A percentile compares a stretch with the other conserved stretches of the same genome.
phyloP scores from a whole-genome alignment of 305 asterid genomes.

The Withania somnifera region DNA sequence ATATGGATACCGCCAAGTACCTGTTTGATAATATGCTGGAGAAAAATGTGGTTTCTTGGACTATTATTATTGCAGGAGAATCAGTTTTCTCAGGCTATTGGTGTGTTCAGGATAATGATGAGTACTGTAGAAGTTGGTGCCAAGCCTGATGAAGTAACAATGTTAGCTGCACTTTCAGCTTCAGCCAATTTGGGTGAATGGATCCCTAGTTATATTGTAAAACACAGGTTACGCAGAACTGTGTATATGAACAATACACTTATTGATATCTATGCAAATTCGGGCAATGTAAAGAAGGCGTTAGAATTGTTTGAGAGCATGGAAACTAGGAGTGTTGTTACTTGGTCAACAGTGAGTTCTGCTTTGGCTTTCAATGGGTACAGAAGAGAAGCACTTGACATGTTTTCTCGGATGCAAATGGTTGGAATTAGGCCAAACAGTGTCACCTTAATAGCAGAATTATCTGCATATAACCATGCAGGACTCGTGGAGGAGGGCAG shows the following conservation, averaged over 20 bases:
- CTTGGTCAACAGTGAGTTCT: constrained; percentile 11
- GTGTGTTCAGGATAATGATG: background rate
- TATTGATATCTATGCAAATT: constrained; percentile 12
- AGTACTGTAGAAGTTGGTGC: background rate
- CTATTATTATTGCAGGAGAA: background rate
- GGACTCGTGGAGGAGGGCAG: constrained; percentile 46
- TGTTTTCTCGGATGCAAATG: constrained; percentile 8
- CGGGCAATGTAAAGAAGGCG: constrained; percentile 4
- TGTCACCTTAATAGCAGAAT: constrained; percentile 49
- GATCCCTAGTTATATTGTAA: constrained; percentile 1
- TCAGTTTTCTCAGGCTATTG: background rate
- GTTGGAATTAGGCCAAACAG: constrained; percentile 41
- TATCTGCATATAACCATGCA: constrained; percentile 55
- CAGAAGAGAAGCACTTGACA: constrained; percentile 5
- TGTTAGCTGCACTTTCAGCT: constrained; percentile 15
- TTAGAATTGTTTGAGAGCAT: constrained; percentile 5
- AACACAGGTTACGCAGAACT: background rate
- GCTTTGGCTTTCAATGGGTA: constrained; percentile 7
- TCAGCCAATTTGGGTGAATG: constrained; percentile 11
- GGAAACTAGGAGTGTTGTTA: background rate
- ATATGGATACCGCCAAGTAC: background rate
- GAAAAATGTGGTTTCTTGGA: constrained; percentile 13
- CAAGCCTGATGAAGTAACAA: constrained; percentile 6
- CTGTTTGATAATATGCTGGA: constrained; percentile 1
- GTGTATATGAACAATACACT: constrained; percentile 9